Evolutionary conservation across 2,329 filamentous ascomycete genomes (phyloP).

Genomic region (Calonectria crousiana): DNA sequence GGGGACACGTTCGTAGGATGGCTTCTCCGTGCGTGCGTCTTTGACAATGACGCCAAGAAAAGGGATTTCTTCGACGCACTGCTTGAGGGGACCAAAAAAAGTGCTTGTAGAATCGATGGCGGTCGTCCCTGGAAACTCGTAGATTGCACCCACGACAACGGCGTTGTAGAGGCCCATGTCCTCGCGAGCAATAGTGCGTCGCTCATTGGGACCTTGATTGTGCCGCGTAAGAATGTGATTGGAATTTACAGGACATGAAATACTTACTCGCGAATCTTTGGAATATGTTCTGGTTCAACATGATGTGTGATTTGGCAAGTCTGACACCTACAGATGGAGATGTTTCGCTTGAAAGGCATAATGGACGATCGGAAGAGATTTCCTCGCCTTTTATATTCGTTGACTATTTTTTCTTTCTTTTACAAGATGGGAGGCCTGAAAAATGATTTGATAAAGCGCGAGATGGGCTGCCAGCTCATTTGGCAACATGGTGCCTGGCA

Average conservation of each 20-base stretch:
- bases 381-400: neutral
- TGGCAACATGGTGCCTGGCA: neutral
- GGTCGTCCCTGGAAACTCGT: neutral
- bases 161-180: constrained; percentile 17
- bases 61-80: constrained; percentile 36
- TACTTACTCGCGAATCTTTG: constrained; percentile 3
- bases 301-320: neutral
- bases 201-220: constrained; percentile 12
- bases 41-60: constrained; percentile 37
- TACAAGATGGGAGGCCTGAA: too few species aligned
- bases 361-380: neutral
- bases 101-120: neutral
- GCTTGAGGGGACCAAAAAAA: constrained; percentile 32
- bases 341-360: neutral
- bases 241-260: too few species aligned
- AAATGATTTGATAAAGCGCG: neutral
- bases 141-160: constrained; percentile 2
- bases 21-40: constrained; percentile 35
- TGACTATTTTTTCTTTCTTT: too few species aligned
- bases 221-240: neutral
- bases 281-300: neutral
- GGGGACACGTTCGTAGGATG: constrained; percentile 35
- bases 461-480: neutral
- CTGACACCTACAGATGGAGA: neutral
- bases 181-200: constrained; percentile 4